phyloP scores from a whole-genome alignment of 176 grass and related monocot genomes.

The Paspalum vaginatum region DNA sequence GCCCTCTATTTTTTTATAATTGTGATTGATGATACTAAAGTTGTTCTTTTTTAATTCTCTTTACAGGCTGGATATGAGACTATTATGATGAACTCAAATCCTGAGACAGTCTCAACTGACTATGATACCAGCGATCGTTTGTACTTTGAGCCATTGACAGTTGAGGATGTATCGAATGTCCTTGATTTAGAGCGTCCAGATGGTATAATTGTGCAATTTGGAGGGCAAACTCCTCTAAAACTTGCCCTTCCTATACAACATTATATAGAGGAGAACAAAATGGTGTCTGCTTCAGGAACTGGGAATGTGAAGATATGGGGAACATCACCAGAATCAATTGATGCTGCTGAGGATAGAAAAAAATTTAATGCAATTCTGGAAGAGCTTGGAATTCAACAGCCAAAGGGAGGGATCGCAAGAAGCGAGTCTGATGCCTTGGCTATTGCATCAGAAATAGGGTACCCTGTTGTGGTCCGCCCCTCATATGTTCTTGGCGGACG shows the following conservation, averaged over 20 bases:
- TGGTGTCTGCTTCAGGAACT: constrained; percentile 60
- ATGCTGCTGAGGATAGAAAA: constrained; percentile 95
- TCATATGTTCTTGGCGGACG: constrained; percentile 97
- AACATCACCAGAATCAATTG: constrained; percentile 96
- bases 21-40: not conserved
- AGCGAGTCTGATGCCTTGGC: constrained; percentile 83
- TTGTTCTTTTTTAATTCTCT: not conserved
- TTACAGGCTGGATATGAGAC: constrained; percentile 84
- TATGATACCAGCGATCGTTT: constrained; percentile 94
- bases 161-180: constrained; percentile 93
- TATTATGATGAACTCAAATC: constrained; percentile 99
- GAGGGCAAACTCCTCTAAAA: constrained; percentile 96
- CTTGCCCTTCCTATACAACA: constrained; percentile 83
- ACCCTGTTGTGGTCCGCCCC: constrained; percentile 96
- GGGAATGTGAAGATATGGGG: constrained; percentile 89
- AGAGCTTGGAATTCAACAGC: constrained; percentile 88
- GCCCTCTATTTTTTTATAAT: not conserved
- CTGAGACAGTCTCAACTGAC: constrained; percentile 99
- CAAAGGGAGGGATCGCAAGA: constrained; percentile 94
- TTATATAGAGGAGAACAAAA: constrained; percentile 69
- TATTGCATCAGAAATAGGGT: constrained; percentile 87
- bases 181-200: constrained; percentile 89
- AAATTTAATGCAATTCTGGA: constrained; percentile 95
- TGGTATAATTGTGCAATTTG: constrained; percentile 97
- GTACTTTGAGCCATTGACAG: constrained; percentile 94